Evolutionary conservation across 495 filamentous ascomycete genomes (phyloP).

Genomic region (Aspergillus homomorphus): DNA sequence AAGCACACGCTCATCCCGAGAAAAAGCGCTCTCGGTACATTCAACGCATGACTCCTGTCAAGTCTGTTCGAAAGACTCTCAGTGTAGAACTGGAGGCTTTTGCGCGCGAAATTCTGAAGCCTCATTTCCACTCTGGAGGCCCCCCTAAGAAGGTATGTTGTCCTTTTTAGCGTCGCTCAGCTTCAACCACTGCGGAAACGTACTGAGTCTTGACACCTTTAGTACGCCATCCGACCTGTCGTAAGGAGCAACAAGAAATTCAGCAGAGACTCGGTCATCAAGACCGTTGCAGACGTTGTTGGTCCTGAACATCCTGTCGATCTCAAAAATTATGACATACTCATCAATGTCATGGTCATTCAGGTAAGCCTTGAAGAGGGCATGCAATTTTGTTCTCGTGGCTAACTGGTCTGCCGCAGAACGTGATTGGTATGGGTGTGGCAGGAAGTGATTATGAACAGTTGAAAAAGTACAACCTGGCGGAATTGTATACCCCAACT

Average conservation of each 20-base stretch:
- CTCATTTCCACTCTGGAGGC: constrained; percentile 64
- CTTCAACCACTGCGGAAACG: no score
- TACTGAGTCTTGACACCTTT: constrained; percentile 4
- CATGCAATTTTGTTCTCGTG: not conserved
- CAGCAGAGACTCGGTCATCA: constrained; percentile 72
- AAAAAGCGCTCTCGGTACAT: constrained; percentile 68
- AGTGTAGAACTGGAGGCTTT: constrained; percentile 72
- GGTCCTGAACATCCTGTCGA: constrained; percentile 76
- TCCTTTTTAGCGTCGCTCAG: not conserved
- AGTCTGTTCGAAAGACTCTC: constrained; percentile 71
- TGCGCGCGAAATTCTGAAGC: constrained; percentile 63
- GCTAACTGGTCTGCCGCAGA: constrained; percentile 43
- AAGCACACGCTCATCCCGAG: constrained; percentile 51
- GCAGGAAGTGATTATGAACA: constrained; percentile 64
- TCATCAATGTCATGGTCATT: constrained; percentile 86
- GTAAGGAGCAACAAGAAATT: constrained; percentile 75
- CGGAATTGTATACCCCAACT: constrained; percentile 15
- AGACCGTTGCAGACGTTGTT: constrained; percentile 67
- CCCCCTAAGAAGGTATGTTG: constrained; percentile 46
- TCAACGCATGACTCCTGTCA: constrained; percentile 82
- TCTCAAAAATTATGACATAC: constrained; percentile 72
- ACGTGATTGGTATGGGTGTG: constrained; percentile 75
- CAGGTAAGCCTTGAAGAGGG: constrained; percentile 56
- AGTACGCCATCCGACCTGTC: constrained; percentile 90
- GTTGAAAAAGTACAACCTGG: constrained; percentile 20